These are phyloP conservation scores for Litchi chinensis DNA, from an alignment of 345 rosid species.

Conservation along the genomic window DNA sequence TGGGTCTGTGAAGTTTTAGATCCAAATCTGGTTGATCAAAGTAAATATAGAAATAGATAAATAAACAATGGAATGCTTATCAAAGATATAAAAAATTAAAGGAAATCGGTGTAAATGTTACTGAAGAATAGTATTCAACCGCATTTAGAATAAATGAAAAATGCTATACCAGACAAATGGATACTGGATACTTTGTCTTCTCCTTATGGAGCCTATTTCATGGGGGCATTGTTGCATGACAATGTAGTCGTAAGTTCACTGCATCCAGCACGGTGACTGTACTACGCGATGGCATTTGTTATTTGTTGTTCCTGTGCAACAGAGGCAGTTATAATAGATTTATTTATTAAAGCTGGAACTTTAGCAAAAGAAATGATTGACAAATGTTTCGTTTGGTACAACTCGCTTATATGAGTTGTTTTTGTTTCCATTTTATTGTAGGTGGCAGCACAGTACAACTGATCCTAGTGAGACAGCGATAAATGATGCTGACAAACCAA, in stretches of 20 bases:
- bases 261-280: not conserved
- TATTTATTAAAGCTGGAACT: not conserved
- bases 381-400: not conserved
- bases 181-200: not conserved
- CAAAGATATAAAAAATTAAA: not conserved
- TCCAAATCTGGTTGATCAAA: not conserved
- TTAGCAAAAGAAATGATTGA: not conserved
- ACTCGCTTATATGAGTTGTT: not conserved
- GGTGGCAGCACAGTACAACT: conserved; percentile 32
- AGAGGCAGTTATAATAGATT: not conserved
- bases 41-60: not conserved
- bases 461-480: conserved; percentile 32
- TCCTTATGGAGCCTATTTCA: not conserved
- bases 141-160: not conserved
- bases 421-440: conserved; percentile 17
- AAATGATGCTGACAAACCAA: conserved; percentile 31
- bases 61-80: not conserved
- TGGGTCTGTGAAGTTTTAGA: not conserved
- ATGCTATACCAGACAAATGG: not conserved
- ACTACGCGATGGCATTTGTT: not conserved
- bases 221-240: not conserved
- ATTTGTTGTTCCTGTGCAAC: not conserved
- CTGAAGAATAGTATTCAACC: not conserved
- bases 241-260: not conserved
- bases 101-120: not conserved